Conservation (phyloP, 306 rosid species). For the Mucuna pruriens region DNA sequence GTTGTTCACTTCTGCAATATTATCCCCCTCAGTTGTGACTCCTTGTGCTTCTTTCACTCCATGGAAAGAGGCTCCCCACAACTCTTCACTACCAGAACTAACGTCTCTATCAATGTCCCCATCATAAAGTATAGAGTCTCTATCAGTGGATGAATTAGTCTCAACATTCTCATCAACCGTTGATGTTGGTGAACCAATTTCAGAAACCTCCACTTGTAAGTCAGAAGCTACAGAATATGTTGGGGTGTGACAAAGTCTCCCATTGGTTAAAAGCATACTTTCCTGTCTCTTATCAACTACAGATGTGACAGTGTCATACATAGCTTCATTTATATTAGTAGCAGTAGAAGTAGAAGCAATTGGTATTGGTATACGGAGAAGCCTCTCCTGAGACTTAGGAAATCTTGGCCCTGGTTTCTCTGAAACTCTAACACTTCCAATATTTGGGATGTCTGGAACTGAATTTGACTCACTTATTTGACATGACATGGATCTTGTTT, state of each 20-base stretch:
- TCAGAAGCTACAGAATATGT: slow-evolving; percentile 89
- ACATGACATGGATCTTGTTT: slow-evolving; percentile 37
- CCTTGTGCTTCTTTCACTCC: slow-evolving; percentile 25
- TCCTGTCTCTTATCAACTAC: slow-evolving; percentile 49
- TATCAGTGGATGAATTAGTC: slow-evolving; percentile 57
- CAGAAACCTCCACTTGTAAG: slow-evolving; percentile 93
- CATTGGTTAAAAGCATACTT: slow-evolving; percentile 36
- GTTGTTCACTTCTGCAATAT: slow-evolving; percentile 23
- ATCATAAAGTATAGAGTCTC: slow-evolving; percentile 58
- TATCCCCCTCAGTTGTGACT: slow-evolving; percentile 25
- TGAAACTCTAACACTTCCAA: slow-evolving; percentile 3
- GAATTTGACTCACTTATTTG: slow-evolving; percentile 33
- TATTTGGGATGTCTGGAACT: slow-evolving; percentile 14
- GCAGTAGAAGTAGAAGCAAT: slow-evolving; percentile 11
- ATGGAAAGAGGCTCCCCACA: slow-evolving; percentile 53
- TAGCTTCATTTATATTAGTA: slow-evolving; percentile 33
- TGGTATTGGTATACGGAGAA: slow-evolving; percentile 35
- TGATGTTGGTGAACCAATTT: slow-evolving; percentile 68
- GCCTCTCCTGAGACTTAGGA: slow-evolving; percentile 29
- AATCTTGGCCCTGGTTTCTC: slow-evolving; percentile 28
- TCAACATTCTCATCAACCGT: slow-evolving; percentile 60
- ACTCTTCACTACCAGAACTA: slow-evolving; percentile 50
- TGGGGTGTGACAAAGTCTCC: slow-evolving; percentile 58
- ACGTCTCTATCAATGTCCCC: slow-evolving; percentile 67
- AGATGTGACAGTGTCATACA: slow-evolving; percentile 46